A percentile compares a stretch with the other conserved stretches of the same genome.
phyloP scores from a whole-genome alignment of 2,329 filamentous ascomycete species.

The Aspergillus ruber region DNA sequence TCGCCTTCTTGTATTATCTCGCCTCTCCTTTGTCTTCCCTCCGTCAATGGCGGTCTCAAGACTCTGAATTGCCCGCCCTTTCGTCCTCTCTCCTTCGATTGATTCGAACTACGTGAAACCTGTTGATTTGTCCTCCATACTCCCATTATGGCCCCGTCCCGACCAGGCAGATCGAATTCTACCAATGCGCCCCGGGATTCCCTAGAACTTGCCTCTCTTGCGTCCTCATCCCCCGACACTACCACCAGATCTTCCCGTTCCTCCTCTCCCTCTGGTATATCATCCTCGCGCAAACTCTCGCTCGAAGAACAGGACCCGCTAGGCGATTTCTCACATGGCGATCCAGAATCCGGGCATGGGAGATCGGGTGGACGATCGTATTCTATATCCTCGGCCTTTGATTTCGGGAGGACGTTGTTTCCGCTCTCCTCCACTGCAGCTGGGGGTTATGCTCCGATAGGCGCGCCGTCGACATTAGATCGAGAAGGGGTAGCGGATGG shows the following conservation, averaged over 20 bases:
- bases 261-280: conserved; percentile 75
- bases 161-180: conserved; percentile 19
- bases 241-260: conserved; percentile 59
- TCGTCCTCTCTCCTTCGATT: background rate
- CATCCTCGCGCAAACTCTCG: conserved; percentile 86
- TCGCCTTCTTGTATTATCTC: conserved; percentile 1
- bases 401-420: conserved; percentile 89
- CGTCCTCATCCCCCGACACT: conserved; percentile 67
- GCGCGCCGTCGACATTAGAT: conserved; percentile 60
- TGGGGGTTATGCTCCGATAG: conserved; percentile 68
- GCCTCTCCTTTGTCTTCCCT: conserved; percentile 1
- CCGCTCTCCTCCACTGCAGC: conserved; percentile 75
- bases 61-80: background rate
- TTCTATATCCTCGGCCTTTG: conserved; percentile 87
- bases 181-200: conserved; percentile 66
- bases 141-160: conserved; percentile 17
- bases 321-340: conserved; percentile 37
- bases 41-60: background rate
- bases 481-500: conserved; percentile 59
- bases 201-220: conserved; percentile 89
- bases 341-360: conserved; percentile 47
- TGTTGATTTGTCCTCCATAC: background rate
- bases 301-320: conserved; percentile 81
- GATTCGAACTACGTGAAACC: background rate
- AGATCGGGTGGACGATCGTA: conserved; percentile 60